Evolutionary conservation across 2,329 filamentous ascomycete genomes (phyloP).

Genomic region (Pseudonectria foliicola): DNA sequence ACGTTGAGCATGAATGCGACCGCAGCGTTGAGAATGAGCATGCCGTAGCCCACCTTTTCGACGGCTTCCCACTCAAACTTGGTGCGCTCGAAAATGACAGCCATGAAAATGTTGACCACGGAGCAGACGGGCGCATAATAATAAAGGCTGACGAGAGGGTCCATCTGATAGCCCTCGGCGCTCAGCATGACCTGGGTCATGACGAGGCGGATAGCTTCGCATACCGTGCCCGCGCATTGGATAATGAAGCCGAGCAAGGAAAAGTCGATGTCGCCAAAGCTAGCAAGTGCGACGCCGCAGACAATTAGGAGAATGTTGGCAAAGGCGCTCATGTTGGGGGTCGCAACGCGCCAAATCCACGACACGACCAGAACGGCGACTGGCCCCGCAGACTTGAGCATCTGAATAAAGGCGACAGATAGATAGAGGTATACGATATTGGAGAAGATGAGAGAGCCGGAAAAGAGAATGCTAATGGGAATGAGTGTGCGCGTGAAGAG

Average conservation of each 20-base stretch:
- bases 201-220: conserved; percentile 74
- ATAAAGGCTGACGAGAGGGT: conserved; percentile 80
- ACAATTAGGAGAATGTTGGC: conserved; percentile 47
- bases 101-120: conserved; percentile 67
- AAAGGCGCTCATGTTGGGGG: conserved; percentile 37
- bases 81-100: conserved; percentile 61
- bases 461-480: conserved; percentile 61
- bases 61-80: conserved; percentile 60
- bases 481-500: conserved; percentile 57
- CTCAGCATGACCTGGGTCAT: conserved; percentile 81
- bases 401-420: conserved; percentile 62
- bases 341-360: conserved; percentile 51
- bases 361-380: conserved; percentile 59
- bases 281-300: conserved; percentile 44
- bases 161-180: conserved; percentile 74
- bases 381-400: conserved; percentile 62
- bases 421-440: conserved; percentile 63
- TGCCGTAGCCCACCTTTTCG: conserved; percentile 54
- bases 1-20: conserved; percentile 77
- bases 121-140: conserved; percentile 85
- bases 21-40: conserved; percentile 65
- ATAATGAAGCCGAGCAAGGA: conserved; percentile 58
- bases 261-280: conserved; percentile 61
- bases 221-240: conserved; percentile 69
- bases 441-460: conserved; percentile 57